phyloP scores from a whole-genome alignment of 441 rosid species.

The Croton laevigatus region DNA sequence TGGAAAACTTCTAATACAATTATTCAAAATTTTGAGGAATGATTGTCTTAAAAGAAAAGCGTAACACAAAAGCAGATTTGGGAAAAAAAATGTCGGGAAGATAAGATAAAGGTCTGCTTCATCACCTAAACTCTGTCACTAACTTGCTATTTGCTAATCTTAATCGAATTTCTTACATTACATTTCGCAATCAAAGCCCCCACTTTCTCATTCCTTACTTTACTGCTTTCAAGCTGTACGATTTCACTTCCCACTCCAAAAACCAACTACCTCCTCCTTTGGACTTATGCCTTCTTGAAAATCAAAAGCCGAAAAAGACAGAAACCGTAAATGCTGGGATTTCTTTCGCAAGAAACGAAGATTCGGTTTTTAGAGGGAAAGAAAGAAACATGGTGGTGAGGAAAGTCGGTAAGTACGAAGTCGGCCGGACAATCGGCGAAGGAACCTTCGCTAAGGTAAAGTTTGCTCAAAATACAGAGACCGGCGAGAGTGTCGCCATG shows the following conservation, averaged over 20 bases:
- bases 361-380: conserved; percentile 2
- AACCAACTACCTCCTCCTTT: not conserved
- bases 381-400: conserved; percentile 66
- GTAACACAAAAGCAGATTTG: too few relatives aligned
- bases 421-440: conserved; percentile 96
- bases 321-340: conserved; percentile 19
- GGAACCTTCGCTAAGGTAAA: conserved; percentile 95
- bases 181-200: not conserved
- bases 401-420: conserved; percentile 91
- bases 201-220: too few relatives aligned
- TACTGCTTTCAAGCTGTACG: conserved; percentile 15
- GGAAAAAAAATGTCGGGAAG: too few relatives aligned
- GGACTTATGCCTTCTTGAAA: not conserved
- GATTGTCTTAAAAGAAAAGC: too few relatives aligned
- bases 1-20: too few relatives aligned
- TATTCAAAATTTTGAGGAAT: too few relatives aligned
- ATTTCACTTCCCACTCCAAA: not conserved
- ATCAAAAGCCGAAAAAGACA: not conserved
- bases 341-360: conserved; percentile 11
- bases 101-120: too few relatives aligned
- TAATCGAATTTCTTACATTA: not conserved
- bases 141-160: not conserved
- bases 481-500: conserved; percentile 99
- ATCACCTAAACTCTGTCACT: too few relatives aligned
- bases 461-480: conserved; percentile 97